Evolutionary conservation across 805 yeast genomes (phyloP), one percentile per base, ranked within the genome.

Genomic region (Candida rishiriensis): DNA sequence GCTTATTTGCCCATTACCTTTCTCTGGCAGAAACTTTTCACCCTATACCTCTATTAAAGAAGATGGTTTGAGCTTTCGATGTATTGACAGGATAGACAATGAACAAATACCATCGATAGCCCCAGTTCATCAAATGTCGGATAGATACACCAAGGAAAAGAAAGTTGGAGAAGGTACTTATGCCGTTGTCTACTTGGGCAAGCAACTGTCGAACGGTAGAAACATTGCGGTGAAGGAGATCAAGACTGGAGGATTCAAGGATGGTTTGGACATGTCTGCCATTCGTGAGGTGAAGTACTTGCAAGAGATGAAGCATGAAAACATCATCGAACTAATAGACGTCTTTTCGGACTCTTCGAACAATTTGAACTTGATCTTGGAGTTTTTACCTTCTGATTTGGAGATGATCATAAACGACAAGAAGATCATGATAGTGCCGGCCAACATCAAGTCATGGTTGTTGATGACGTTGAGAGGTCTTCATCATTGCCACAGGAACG

Each of bases 81-180:
- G n/a, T n/a, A n/a, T n/a, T n/a, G n/a, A n/a, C n/a, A n/a, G n/a
- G n/a, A n/a, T n/a, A n/a, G n/a, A n/a, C n/a, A n/a, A n/a, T n/a
- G n/a, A n/a, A n/a, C n/a, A n/a, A n/a, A n/a, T n/a, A n/a, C n/a
- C n/a, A n/a, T n/a, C n/a, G n/a, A n/a, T n/a, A n/a, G n/a, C n/a
- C n/a, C 26, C 26, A 21, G 7, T 21, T 21, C 4, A 21, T 21
- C 26, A 21, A 6, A 50, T 55, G 57, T 34, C 55, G 1, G 55
- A 52, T 3, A 52, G 61, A 28, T 69, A 69, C 41, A 51, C 68
- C 5, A 69, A 68, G 49, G 96, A 89, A 44, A 81, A 78, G 52
- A 90, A 89, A 60, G 97, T 93, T 28, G 99, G 99, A 60, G 99
- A 93, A 68, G 99, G 99, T 66, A 93, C 99, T 0, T 93, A 91